Base-by-base conservation (phyloP, 139 green algal genomes). In the Picochlorum sp. region DNA sequence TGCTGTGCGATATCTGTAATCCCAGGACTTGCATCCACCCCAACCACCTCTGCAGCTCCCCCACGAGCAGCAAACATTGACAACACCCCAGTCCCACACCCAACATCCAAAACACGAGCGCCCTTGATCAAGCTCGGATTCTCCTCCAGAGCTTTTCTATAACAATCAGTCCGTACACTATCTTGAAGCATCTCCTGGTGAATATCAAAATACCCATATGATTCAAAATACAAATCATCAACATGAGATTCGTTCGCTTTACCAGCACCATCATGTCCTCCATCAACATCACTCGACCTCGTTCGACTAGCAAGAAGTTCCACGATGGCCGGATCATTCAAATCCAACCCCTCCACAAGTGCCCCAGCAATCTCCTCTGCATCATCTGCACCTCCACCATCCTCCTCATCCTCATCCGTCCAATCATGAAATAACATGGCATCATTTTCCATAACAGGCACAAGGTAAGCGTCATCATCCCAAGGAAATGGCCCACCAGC, bases 1-100 rank as follows among this genome's bases (percentile, higher is more conserved):
- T 81, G 49, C 16, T 65, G 51, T 1, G 87, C 86, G 37, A 82
- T 66, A 31, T 31, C 37, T 1, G 87, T 85, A 23, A 94, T 95
- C 50, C 66, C 60, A 34, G 37, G 14, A 38, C 74, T 82, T 26
- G 69, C 79, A 52, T 84, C 77, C 28, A 86, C 68, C 47, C 57
- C 85, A 8, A 95, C 72, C 45, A 96, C 91, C 1, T 61, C 18
- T 0, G 54, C 34, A 13, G 92, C 92, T 3, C 92, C 92, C 0
- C 38, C 92, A 0, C 82, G 67, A 4, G 85, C 85, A 0, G 92
- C 92, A 84, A 97, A 95, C 63, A 98, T 80, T 37, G 84, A 95
- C 20, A 97, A 77, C 63, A 98, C 94, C 60, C 85, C 91, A 1
- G 90, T 98, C 57, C 92, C 92, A 65, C 89, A 96, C 16, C 92